A percentile compares a stretch with the other conserved stretches of the same genome.
These are phyloP conservation scores for Clavispora phyllophila DNA, from an alignment of 805 yeast species.

Conservation along the genomic window DNA sequence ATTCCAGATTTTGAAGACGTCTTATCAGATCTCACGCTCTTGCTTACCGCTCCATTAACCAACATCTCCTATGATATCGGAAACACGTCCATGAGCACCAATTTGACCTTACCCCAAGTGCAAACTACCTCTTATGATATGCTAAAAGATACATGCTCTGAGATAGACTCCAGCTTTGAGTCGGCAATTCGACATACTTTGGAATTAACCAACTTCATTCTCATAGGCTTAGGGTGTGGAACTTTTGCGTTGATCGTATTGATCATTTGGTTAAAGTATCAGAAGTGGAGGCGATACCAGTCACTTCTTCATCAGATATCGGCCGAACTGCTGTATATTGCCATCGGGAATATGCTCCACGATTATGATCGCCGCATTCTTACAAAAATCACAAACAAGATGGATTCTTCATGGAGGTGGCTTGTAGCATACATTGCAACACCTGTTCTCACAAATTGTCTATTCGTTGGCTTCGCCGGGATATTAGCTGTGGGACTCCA, in stretches of 20 bases:
- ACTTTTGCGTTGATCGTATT: not conserved
- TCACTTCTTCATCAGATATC: not conserved
- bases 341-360: not conserved
- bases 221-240: not conserved
- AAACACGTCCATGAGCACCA: constrained; percentile 15
- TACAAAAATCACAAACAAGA: not conserved
- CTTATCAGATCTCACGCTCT: constrained; percentile 48
- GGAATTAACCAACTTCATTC: not conserved
- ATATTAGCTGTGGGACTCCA: constrained; percentile 3
- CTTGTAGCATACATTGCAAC: not conserved
- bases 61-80: constrained; percentile 37
- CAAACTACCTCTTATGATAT: not conserved
- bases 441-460: not conserved
- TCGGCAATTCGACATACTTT: not conserved
- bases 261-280: not conserved
- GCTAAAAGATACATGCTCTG: not conserved
- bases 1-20: constrained; percentile 66
- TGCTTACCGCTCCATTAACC: constrained; percentile 60
- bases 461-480: constrained; percentile 6
- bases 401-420: not conserved
- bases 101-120: not conserved
- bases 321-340: not conserved
- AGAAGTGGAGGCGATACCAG: not conserved
- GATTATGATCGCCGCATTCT: not conserved
- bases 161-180: not conserved